Base-by-base conservation (phyloP, 1,284 basidiomycete species). In the Polyporus tsugae region DNA sequence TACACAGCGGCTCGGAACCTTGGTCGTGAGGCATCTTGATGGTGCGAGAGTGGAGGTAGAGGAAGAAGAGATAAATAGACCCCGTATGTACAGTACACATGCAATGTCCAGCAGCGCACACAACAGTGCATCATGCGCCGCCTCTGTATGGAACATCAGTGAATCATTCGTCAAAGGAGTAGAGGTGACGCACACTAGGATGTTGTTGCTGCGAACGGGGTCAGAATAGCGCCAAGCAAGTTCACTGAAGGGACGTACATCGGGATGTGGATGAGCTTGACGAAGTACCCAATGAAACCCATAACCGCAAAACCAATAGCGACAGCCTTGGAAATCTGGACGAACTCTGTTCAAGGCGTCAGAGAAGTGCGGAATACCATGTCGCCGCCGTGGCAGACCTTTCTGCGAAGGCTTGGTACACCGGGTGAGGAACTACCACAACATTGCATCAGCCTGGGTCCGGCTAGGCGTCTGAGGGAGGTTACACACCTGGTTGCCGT, bases 341-440 rank as follows among this genome's bases (percentile, higher is more conserved):
- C 77, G 82, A 95, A 98, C 80, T 98, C 96, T 98, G 79, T 13
- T 38, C 6, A 6, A 29, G 19, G 13, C 17, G 25, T 55, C 11
- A 63, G 62, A 4, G 13, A 38, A 7, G 15, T 49, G 5, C n/a
- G 25, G 35, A 22, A 33, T 19, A 13, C 15, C 2, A 4, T 44
- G 29, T 55, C 49, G 29, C 17, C 59, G 29, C 11, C 13, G 60
- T 10, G 4, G 68, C 68, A 62, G 19, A 98, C 97, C 97, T 85
- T 95, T 95, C 81, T 94, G 90, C 65, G 95, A 95, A 64, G 97
- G 97, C 86, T 99, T 99, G 73, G 96, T 98, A 87, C 97, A 99
- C 79, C 97, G 90, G 78, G 92, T 95, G 75, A 99, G 84, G 85
- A 99, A 99, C 96, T 98, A 77, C 6, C 35, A 70, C 62, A 39